These are phyloP conservation scores for Aspergillus luchuensis DNA, from an alignment of 2,329 filamentous ascomycete species.

Conservation along the genomic window DNA sequence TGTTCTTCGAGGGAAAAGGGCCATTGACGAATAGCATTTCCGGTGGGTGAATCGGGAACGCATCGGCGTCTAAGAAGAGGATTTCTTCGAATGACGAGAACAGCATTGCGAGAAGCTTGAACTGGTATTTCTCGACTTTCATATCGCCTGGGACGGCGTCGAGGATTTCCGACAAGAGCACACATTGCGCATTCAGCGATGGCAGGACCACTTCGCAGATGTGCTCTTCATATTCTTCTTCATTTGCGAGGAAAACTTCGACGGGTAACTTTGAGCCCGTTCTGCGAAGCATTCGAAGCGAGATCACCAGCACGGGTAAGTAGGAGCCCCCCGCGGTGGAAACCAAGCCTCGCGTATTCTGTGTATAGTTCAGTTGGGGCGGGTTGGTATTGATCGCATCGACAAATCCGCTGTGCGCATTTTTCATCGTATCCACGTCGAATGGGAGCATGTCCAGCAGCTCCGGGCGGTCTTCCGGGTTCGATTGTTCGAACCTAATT, in stretches of 20 bases:
- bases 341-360: constrained; percentile 47
- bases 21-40: constrained; percentile 44
- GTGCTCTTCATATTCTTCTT: constrained; percentile 45
- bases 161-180: constrained; percentile 50
- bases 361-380: constrained; percentile 36
- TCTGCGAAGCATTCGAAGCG: constrained; percentile 49
- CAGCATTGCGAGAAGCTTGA: constrained; percentile 52
- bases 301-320: constrained; percentile 48
- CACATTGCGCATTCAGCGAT: constrained; percentile 45
- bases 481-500: constrained; percentile 30
- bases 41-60: constrained; percentile 48
- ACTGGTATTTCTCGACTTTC: constrained; percentile 48
- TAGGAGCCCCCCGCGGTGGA: constrained; percentile 50
- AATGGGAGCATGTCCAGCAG: constrained; percentile 30
- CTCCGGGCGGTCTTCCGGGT: constrained; percentile 34
- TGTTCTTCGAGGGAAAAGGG: constrained; percentile 44
- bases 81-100: constrained; percentile 54
- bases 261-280: constrained; percentile 48
- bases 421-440: constrained; percentile 36
- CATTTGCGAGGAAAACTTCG: constrained; percentile 48
- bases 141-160: constrained; percentile 29
- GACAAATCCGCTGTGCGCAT: constrained; percentile 40
- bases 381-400: constrained; percentile 29
- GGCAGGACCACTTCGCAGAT: constrained; percentile 49
- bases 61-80: constrained; percentile 53